These are phyloP conservation scores for Scytalidium lignicola DNA, from an alignment of 2,329 filamentous ascomycete genomes.

Conservation along the genomic window DNA sequence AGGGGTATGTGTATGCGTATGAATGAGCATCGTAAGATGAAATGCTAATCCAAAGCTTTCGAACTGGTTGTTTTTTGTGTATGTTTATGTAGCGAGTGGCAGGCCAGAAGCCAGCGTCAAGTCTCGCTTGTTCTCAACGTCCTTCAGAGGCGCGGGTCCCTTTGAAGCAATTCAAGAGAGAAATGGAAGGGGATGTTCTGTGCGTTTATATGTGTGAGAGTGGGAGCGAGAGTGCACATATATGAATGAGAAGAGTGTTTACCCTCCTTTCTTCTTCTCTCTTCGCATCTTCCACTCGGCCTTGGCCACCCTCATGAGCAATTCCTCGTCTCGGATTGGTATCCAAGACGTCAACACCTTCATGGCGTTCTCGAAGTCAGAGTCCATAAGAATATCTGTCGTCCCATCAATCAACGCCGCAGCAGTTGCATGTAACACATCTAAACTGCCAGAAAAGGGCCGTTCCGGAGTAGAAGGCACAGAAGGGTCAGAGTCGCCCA, in stretches of 20 bases:
- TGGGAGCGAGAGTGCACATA: neutral
- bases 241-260: neutral
- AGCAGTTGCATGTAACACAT: conserved; percentile 83
- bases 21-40: neutral
- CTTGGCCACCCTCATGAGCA: conserved; percentile 84
- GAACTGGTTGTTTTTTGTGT: neutral
- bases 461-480: conserved; percentile 23
- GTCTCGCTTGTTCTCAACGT: neutral
- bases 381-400: conserved; percentile 80
- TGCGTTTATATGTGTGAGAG: neutral
- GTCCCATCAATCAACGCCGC: conserved; percentile 89
- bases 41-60: neutral
- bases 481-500: conserved; percentile 65
- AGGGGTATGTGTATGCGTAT: neutral
- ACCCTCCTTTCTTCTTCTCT: conserved; percentile 31
- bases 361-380: conserved; percentile 97
- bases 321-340: conserved; percentile 87
- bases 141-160: too few species aligned
- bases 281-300: conserved; percentile 74
- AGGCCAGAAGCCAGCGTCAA: neutral
- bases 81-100: neutral
- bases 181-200: too few species aligned
- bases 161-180: too few species aligned
- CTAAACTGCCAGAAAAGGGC: conserved; percentile 61
- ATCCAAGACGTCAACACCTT: conserved; percentile 93